Base-by-base conservation (phyloP, 306 rosid genomes). In the Glycine tomentella region DNA sequence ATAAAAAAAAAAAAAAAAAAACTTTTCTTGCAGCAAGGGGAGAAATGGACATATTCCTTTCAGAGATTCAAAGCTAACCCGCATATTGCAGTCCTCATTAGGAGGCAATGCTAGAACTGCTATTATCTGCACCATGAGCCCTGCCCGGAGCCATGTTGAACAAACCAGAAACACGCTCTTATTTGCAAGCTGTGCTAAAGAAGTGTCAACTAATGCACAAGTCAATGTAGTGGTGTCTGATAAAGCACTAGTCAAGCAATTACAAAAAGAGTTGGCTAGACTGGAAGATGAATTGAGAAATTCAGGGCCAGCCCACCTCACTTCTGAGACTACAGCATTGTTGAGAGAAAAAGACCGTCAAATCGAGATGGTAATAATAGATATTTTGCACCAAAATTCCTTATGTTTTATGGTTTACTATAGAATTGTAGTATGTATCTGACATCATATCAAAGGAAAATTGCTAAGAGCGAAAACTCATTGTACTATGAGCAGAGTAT, bases 51-150 rank as follows among this genome's bases (percentile, higher is more conserved):
- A 96, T 59, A 78, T 96, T 86, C 98, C 99, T 78, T 96, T 92
- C 86, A 90, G 99, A 90, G 99, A 96, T 89, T 96, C 99, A 2
- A 96, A 96, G 95, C 91, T 96, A 78, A 96, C 99, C 80, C 98
- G 99, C 69, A 96, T 96, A 77, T 86, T 96, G 80, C 99, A 96
- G 83, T 90, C 99, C 61, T 93, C 99, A 50, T 87, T 96, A 83
- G 99, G 98, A 81, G 99, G 99, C 83, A 96, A 93, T 89, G 92
- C 99, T 72, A 93, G 90, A 90, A 93, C 97, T 85, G 98, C 98
- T 76, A 89, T 96, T 76, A 96, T 96, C 69, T 96, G 99, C 86
- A 96, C 97, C 79, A 88, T 96, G 97, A 93, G 99, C 87, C 99
- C 99, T 84, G 97, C 98, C 68, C 79, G 90, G 77, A 85, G 89